These are phyloP conservation scores for Omphalea diandra DNA, from an alignment of 441 rosid species.

Conservation along the genomic window DNA sequence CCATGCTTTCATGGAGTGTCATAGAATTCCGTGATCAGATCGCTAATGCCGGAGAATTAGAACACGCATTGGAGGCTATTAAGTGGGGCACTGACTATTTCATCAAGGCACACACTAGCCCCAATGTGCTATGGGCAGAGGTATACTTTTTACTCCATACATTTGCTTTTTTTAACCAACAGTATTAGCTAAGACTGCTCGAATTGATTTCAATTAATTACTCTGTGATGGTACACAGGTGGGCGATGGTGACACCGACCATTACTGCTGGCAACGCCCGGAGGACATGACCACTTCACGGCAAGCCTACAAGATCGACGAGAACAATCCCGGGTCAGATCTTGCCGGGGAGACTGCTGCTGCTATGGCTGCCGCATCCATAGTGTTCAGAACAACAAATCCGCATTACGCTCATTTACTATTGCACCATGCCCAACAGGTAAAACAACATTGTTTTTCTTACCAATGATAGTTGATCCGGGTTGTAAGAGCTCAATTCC, in stretches of 20 bases:
- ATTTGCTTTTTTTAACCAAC: not conserved
- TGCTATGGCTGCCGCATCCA: constrained; percentile 93
- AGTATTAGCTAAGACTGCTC: no score
- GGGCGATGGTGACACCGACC: constrained; percentile 95
- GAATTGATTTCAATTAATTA: not conserved
- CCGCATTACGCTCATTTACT: constrained; percentile 86
- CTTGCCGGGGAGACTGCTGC: constrained; percentile 93
- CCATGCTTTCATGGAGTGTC: constrained; percentile 89
- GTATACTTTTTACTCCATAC: constrained; percentile 26
- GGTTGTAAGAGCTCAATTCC: no score
- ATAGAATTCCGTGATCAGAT: constrained; percentile 64
- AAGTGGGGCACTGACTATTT: constrained; percentile 96
- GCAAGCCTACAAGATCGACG: constrained; percentile 84
- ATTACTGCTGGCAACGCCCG: constrained; percentile 97
- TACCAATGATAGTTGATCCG: no score
- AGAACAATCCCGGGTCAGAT: constrained; percentile 87
- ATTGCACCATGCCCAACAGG: constrained; percentile 90
- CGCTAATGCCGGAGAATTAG: constrained; percentile 60
- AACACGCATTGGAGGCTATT: constrained; percentile 83
- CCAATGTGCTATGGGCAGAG: constrained; percentile 87
- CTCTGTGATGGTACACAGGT: constrained; percentile 33
- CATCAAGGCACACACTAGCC: constrained; percentile 80
- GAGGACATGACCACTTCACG: constrained; percentile 98
- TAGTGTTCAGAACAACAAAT: constrained; percentile 66
- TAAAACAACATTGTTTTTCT: constrained; percentile 12